These are phyloP conservation scores for Micromonas pusilla DNA, from an alignment of 139 green algal genomes.

Conservation along the genomic window DNA sequence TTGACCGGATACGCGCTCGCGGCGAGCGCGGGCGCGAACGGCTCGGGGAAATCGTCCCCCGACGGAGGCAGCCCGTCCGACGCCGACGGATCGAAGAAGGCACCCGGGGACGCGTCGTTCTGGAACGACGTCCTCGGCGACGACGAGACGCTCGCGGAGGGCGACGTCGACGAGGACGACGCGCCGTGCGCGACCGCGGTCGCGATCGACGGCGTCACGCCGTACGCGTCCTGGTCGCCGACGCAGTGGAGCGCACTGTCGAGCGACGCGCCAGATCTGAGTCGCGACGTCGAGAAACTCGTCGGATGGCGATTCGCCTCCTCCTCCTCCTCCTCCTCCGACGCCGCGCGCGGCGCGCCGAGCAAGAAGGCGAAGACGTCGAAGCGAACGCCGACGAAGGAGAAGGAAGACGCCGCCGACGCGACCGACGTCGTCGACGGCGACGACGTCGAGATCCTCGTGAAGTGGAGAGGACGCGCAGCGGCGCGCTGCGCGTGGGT, in stretches of 20 bases:
- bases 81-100: neutral
- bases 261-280: neutral
- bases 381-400: too few relatives aligned
- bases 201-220: neutral
- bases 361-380: too few relatives aligned
- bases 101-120: neutral
- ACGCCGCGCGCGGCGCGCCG: too few relatives aligned
- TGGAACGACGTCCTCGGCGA: slow-evolving; percentile 8
- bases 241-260: neutral
- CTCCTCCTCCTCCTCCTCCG: too few relatives aligned
- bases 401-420: neutral
- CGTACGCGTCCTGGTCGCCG: neutral
- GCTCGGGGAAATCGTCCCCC: neutral
- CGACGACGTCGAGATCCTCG: neutral
- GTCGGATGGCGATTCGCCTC: slow-evolving; percentile 9
- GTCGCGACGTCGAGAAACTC: neutral
- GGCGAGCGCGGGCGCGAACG: neutral
- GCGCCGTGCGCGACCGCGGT: neutral
- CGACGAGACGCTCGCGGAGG: neutral
- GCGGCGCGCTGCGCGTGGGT: neutral
- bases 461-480: neutral
- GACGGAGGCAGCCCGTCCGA: too few relatives aligned
- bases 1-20: neutral
- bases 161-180: neutral
- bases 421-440: neutral